Base-by-base conservation (phyloP, 2,329 filamentous ascomycete species). In the Sclerotinia borealis region DNA sequence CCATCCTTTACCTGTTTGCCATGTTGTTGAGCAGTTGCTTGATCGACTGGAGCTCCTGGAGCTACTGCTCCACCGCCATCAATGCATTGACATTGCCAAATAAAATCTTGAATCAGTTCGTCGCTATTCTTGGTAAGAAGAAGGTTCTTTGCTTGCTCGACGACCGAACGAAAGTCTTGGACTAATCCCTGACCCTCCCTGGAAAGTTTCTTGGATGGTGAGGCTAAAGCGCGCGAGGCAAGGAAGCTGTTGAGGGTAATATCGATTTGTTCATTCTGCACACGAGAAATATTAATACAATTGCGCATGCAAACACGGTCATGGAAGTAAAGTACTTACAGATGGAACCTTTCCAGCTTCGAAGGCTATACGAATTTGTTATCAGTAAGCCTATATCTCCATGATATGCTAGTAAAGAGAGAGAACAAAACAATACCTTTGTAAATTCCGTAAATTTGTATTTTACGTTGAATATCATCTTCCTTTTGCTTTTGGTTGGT, bases 71-170 rank as follows among this genome's bases (percentile, higher is more conserved):
- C 80, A 71, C 82, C 87, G 63, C 84, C 79, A 60, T 86, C 85
- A 66, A 95, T 87, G 52, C 90, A 83, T 73, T 92, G 86, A 0
- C 92, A 93, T 75, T 96, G 90, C 89, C 91, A 99, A 77, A 98
- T 91, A 77, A 99, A 98, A 72, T 99, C 93, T 75, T 99, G 95
- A 25, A 99, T 80, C 64, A 98, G 79, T 72, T 99, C 92, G 74
- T 93, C 95, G 65, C 96, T 85, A 75, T 99, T 99, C 84, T 98
- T 99, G 78, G 89, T 90, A 31, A 99, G 81, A 10, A 98, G 79
- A 15, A 99, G 83, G 63, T 87, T 78, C 80, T 97, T 96, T 64
- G 93, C 89, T 75, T 95, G 85, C 72, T 89, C 85, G 51, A 99
- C 87, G 59, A 96, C 91, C 61, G 90, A 82, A 65, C 85, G 86